A percentile compares a stretch with the other conserved stretches of the same genome.
Evolutionary conservation across 2,329 filamentous ascomycete species (phyloP).

Genomic region (Epichloe aotearoae): DNA sequence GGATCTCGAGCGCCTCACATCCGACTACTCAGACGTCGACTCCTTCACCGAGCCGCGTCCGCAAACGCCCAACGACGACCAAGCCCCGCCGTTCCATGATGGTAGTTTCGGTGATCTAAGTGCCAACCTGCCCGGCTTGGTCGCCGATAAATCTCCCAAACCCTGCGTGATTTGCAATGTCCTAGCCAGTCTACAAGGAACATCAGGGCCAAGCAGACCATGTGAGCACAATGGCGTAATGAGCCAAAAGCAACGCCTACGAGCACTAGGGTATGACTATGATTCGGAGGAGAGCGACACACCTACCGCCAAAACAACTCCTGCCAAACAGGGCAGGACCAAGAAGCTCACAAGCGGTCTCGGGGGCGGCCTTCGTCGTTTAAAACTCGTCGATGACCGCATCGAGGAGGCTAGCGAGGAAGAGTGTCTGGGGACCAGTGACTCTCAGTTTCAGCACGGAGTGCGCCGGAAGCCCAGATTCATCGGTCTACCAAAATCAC

Average conservation of each 20-base stretch:
- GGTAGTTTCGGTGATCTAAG: constrained; percentile 21
- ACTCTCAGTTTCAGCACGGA: neutral
- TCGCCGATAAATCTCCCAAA: neutral
- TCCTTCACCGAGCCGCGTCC: constrained; percentile 15
- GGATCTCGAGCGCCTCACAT: constrained; percentile 5
- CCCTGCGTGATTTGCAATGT: constrained; percentile 8
- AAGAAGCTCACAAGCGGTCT: constrained; percentile 5
- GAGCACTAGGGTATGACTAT: constrained; percentile 13
- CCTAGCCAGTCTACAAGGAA: constrained; percentile 2
- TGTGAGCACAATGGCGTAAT: constrained; percentile 6
- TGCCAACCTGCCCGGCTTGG: constrained; percentile 20
- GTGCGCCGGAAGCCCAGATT: constrained; percentile 2
- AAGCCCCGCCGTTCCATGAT: constrained; percentile 24
- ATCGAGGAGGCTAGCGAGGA: constrained; percentile 6
- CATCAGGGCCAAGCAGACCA: neutral
- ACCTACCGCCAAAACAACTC: neutral
- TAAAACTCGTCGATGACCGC: constrained; percentile 6
- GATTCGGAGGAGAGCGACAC: constrained; percentile 10
- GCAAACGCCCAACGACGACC: constrained; percentile 16
- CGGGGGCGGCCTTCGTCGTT: constrained; percentile 5
- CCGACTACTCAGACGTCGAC: constrained; percentile 18
- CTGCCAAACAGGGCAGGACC: neutral
- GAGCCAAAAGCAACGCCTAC: constrained; percentile 11
- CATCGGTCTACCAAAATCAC: neutral
- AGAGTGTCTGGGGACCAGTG: neutral